A percentile compares a stretch with the other conserved stretches of the same genome.
Conservation (phyloP, 1,284 basidiomycete species). For the Somion occarium region DNA sequence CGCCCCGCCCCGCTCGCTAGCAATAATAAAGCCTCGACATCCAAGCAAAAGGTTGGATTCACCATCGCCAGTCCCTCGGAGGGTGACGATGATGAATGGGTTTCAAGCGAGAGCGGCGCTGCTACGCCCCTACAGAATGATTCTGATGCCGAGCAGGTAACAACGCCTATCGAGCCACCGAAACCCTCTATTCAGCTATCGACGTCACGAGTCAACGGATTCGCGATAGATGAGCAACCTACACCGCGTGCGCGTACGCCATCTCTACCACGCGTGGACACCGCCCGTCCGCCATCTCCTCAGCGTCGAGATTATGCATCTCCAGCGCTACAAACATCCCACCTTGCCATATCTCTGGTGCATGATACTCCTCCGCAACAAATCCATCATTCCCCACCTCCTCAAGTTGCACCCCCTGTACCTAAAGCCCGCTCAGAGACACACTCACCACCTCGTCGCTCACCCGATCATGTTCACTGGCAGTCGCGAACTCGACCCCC, state of each 20-base stretch:
- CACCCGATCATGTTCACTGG: constrained; percentile 26
- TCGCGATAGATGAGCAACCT: constrained; percentile 20
- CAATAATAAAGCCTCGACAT: constrained; percentile 20
- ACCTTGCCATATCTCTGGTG: constrained; percentile 9
- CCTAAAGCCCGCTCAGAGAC: constrained; percentile 36
- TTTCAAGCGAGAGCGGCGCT: constrained; percentile 70
- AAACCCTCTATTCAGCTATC: constrained; percentile 16
- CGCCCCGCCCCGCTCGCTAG: constrained; percentile 32
- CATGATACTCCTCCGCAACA: constrained; percentile 7
- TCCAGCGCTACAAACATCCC: constrained; percentile 8
- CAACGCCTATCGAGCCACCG: constrained; percentile 22
- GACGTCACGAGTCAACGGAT: constrained; percentile 17
- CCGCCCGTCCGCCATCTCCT: constrained; percentile 16
- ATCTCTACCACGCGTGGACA: constrained; percentile 31
- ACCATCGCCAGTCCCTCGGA: constrained; percentile 49
- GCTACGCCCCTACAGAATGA: constrained; percentile 52
- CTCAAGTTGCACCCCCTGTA: constrained; percentile 21
- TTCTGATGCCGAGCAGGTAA: constrained; percentile 38
- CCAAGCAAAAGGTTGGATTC: constrained; percentile 51
- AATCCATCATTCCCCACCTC: constrained; percentile 19
- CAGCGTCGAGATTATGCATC: constrained; percentile 17
- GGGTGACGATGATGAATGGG: constrained; percentile 67
- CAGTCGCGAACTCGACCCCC: constrained; percentile 51
- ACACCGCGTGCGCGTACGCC: constrained; percentile 31
- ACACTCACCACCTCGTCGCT: constrained; percentile 35